Conservation (phyloP, 1,284 basidiomycete species). For the Rhizopogon hawkerae region DNA sequence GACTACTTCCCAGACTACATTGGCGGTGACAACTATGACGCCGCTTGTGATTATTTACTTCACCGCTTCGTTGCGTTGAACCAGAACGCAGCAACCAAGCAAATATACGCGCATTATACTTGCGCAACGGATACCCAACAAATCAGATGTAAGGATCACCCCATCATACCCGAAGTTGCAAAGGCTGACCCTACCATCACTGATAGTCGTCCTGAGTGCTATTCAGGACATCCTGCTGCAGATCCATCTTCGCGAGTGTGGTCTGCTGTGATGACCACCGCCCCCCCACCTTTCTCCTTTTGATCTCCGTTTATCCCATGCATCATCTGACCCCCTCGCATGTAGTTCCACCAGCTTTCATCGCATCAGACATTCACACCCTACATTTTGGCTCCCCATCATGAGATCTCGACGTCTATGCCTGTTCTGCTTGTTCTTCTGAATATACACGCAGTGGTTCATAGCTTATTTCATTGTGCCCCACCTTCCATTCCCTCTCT, state of each 20-base stretch:
- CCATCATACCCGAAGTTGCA: background rate
- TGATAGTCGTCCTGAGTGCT: conserved; percentile 66
- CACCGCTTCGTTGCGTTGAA: conserved; percentile 84
- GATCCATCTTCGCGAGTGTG: conserved; percentile 78
- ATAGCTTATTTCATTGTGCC: conserved; percentile 5
- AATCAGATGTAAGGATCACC: conserved; percentile 62
- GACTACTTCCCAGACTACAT: conserved; percentile 86
- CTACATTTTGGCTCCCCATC: conserved; percentile 18
- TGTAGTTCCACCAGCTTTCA: conserved; percentile 18
- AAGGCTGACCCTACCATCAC: conserved; percentile 4
- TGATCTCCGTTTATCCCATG: conserved; percentile 9
- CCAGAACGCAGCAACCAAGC: conserved; percentile 79
- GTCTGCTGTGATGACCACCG: conserved; percentile 48
- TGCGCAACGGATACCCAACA: conserved; percentile 87
- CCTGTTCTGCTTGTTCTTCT: conserved; percentile 3
- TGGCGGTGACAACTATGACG: conserved; percentile 79
- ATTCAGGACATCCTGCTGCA: conserved; percentile 80
- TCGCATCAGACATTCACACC: conserved; percentile 18
- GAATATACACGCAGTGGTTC: conserved; percentile 10
- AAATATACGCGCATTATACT: conserved; percentile 85
- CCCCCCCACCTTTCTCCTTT: background rate
- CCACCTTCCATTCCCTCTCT: conserved; percentile 1
- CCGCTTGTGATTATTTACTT: conserved; percentile 78
- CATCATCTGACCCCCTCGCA: conserved; percentile 21
- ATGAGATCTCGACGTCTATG: conserved; percentile 1